Percentiles rank a stretch among this genome's conserved stretches.
Evolutionary conservation across 768 basidiomycete species (phyloP).

Genomic region (Lepiota brunneoincarnata): DNA sequence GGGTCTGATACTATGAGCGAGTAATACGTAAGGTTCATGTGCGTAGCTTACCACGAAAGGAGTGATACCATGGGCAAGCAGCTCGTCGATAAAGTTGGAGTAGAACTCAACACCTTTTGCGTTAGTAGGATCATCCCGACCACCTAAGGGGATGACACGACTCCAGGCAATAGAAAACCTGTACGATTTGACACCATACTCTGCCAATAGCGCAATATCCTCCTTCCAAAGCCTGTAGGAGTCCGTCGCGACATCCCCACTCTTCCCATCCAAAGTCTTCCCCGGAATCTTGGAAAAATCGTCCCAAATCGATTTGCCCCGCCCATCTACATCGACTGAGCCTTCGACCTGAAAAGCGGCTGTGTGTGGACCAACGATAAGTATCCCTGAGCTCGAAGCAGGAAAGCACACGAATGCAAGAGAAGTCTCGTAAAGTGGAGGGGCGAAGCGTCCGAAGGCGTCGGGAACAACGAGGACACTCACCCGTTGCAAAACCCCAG

Average conservation of each 20-base stretch:
- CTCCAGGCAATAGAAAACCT: constrained; percentile 79
- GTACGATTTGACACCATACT: constrained; percentile 70
- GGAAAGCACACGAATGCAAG: not conserved
- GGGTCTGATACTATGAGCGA: constrained; percentile 38
- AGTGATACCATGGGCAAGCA: constrained; percentile 59
- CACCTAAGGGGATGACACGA: constrained; percentile 71
- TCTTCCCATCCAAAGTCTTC: constrained; percentile 64
- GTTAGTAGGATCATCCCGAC: constrained; percentile 72
- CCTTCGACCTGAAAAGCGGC: constrained; percentile 79
- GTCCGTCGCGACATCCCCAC: constrained; percentile 70
- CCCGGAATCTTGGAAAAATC: constrained; percentile 64
- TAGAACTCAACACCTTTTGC: constrained; percentile 68
- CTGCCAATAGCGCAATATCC: constrained; percentile 58
- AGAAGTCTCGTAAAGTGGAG: not conserved
- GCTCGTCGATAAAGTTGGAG: constrained; percentile 64
- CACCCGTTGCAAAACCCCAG: constrained; percentile 72
- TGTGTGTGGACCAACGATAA: constrained; percentile 18
- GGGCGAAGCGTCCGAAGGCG: not conserved
- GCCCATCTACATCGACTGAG: constrained; percentile 53
- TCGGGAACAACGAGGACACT: constrained; percentile 19
- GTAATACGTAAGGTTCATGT: not conserved
- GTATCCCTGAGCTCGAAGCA: constrained; percentile 3
- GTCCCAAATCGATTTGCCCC: constrained; percentile 75
- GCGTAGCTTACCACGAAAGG: constrained; percentile 53
- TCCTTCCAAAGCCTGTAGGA: constrained; percentile 69